Evolutionary conservation across 1,139 yeast species (phyloP).

Genomic region (Tardiomyces digboiensis): DNA sequence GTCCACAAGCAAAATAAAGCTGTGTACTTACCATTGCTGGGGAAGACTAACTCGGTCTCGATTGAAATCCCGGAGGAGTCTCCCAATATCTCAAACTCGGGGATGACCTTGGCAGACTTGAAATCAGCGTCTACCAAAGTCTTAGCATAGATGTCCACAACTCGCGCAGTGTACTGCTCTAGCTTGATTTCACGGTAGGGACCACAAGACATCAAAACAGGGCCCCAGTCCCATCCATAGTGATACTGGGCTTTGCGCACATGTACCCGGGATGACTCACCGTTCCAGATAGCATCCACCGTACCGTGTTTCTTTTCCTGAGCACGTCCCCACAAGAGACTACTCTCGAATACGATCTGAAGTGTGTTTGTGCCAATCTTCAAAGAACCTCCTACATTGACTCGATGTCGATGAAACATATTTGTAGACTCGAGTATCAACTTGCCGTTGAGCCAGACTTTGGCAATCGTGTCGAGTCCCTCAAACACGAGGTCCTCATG

Average conservation of each 20-base stretch:
- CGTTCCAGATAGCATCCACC: conserved; percentile 27
- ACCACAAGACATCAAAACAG: conserved; percentile 34
- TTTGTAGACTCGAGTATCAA: conserved; percentile 26
- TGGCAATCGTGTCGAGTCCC: conserved; percentile 36
- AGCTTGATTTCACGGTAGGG: conserved; percentile 32
- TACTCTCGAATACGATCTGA: conserved; percentile 22
- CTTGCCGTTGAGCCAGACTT: conserved; percentile 27
- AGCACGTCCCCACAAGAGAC: conserved; percentile 19
- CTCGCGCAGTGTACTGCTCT: conserved; percentile 12
- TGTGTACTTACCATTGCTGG: conserved; percentile 1
- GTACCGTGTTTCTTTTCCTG: conserved; percentile 18
- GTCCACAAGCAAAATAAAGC: no score
- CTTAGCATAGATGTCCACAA: conserved; percentile 4
- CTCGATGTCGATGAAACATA: conserved; percentile 24
- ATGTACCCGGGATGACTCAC: conserved; percentile 26
- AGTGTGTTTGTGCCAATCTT: conserved; percentile 17
- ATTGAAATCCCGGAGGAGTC: background rate
- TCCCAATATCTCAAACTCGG: conserved; percentile 1
- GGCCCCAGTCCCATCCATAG: conserved; percentile 47
- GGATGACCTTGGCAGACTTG: conserved; percentile 3
- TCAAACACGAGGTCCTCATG: conserved; percentile 25
- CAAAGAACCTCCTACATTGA: conserved; percentile 12
- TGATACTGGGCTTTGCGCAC: conserved; percentile 40
- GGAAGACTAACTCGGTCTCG: conserved; percentile 5
- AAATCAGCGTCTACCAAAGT: conserved; percentile 6